Evolutionary conservation across 2,329 filamentous ascomycete species (phyloP).

Genomic region (Rosellinia necatrix): DNA sequence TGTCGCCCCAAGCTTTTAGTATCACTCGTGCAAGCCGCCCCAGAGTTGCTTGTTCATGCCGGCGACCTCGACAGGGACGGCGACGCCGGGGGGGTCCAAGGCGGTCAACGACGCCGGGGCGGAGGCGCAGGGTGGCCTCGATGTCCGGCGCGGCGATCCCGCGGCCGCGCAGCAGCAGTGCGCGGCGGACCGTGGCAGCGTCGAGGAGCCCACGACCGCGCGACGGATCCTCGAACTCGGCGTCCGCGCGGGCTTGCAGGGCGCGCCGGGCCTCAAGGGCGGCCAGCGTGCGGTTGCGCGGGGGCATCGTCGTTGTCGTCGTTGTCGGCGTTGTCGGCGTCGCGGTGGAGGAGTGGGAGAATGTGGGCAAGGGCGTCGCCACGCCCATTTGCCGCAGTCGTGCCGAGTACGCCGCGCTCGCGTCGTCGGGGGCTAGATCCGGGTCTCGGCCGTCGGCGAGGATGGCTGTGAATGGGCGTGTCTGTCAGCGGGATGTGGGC

Average conservation of each 20-base stretch:
- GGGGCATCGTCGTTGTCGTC: conserved; percentile 24
- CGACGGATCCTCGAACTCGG: conserved; percentile 50
- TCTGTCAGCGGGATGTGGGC: conserved; percentile 3
- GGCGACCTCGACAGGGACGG: conserved; percentile 42
- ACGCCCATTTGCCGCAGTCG: conserved; percentile 61
- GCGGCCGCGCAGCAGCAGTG: conserved; percentile 49
- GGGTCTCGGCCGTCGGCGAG: conserved; percentile 48
- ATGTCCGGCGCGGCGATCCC: conserved; percentile 49
- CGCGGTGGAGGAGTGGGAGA: conserved; percentile 57
- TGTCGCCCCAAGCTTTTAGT: no score
- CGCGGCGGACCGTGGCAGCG: conserved; percentile 52
- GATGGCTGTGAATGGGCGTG: conserved; percentile 41
- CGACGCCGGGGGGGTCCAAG: conserved; percentile 49
- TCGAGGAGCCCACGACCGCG: conserved; percentile 53
- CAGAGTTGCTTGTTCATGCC: conserved; percentile 16
- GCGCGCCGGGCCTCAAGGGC: conserved; percentile 54
- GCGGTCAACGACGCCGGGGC: conserved; percentile 49
- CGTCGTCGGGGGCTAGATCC: conserved; percentile 44
- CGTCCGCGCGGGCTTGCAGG: conserved; percentile 50
- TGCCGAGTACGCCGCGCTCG: conserved; percentile 52
- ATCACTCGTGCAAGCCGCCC: conserved; percentile 20
- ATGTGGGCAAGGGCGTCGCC: conserved; percentile 58
- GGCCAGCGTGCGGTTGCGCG: conserved; percentile 52
- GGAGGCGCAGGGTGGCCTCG: conserved; percentile 52
- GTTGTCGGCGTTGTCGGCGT: conserved; percentile 21